Evolutionary conservation across 108 stramenopile genomes (phyloP).

Genomic region (Skeletonema menzelii): DNA sequence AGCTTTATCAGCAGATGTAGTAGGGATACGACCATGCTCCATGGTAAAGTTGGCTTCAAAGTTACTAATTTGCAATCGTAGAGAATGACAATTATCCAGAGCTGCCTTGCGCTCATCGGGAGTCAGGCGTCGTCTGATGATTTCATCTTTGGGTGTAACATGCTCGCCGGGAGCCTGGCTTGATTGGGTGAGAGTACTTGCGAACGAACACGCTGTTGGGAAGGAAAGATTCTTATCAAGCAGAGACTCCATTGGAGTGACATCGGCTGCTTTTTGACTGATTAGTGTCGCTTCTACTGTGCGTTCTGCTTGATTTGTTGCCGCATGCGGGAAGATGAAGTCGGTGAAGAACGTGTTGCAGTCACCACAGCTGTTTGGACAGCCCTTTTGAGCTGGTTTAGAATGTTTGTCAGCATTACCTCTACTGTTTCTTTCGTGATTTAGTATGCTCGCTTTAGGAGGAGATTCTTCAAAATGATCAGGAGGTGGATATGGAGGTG

Average conservation of each 20-base stretch:
- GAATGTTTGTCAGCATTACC: not conserved
- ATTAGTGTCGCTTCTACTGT: not conserved
- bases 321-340: not conserved
- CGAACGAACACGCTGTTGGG: not conserved
- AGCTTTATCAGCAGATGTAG: not conserved
- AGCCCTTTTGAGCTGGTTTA: not conserved
- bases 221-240: not conserved
- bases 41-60: not conserved
- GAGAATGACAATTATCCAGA: not conserved
- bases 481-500: not conserved
- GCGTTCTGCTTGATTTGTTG: not conserved
- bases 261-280: not conserved
- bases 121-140: not conserved
- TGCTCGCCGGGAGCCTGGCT: not conserved
- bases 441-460: not conserved
- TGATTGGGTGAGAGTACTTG: not conserved
- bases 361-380: not conserved
- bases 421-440: not conserved
- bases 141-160: not conserved
- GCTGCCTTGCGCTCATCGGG: not conserved
- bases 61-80: not conserved
- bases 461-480: not conserved
- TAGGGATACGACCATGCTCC: not conserved
- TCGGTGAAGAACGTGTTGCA: not conserved
- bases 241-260: not conserved